Conservation (phyloP, 2,329 filamentous ascomycete genomes). For the Botrytis byssoidea region DNA sequence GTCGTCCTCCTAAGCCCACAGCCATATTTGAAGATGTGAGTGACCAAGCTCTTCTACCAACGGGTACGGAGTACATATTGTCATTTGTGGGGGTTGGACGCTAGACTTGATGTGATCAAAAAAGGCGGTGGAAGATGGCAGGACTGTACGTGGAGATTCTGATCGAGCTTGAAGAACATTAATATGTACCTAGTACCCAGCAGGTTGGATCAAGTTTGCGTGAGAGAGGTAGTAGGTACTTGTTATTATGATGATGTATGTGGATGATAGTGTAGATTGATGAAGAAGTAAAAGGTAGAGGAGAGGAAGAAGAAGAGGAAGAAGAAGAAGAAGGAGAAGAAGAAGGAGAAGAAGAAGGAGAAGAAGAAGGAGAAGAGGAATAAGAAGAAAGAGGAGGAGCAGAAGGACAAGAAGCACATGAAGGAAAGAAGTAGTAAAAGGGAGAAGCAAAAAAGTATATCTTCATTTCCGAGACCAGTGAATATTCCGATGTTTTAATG, state of each 20-base stretch:
- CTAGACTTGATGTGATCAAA: neutral
- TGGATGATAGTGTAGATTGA: neutral
- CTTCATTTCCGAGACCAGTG: conserved; percentile 1
- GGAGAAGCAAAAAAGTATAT: neutral
- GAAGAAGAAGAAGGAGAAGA: neutral
- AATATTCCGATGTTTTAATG: neutral
- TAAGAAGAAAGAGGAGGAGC: no score
- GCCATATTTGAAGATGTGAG: conserved; percentile 35
- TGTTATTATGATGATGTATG: neutral
- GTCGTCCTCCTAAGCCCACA: conserved; percentile 34
- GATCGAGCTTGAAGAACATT: neutral
- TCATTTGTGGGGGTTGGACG: neutral
- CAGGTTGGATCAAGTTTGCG: neutral
- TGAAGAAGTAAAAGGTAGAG: neutral
- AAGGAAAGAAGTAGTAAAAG: neutral
- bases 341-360: no score
- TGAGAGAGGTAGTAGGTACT: neutral
- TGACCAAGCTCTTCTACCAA: conserved; percentile 30
- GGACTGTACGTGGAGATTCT: neutral
- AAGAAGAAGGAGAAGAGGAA: neutral
- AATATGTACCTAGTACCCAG: neutral
- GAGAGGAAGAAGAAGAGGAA: neutral
- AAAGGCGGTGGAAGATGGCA: neutral
- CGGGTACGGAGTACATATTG: conserved; percentile 9
- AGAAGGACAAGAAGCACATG: no score